Evolutionary conservation across 1,139 yeast species (phyloP).

Genomic region (Pneumocystis sp.): DNA sequence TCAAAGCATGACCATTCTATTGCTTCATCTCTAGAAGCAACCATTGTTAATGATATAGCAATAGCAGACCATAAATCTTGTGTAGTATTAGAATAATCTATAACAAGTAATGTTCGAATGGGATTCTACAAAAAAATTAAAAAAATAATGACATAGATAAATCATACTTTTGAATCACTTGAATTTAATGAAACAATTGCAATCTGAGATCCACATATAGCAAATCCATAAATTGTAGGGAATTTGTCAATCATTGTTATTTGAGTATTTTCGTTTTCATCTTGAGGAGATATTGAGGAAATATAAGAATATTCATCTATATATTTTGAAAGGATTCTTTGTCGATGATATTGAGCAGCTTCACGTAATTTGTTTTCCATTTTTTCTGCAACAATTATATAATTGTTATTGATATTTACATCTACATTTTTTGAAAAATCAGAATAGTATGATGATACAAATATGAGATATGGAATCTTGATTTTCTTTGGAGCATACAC

Average conservation of each 20-base stretch:
- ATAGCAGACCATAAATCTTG: constrained; percentile 9
- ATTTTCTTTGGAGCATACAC: background rate
- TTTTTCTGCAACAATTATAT: background rate
- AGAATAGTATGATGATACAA: background rate
- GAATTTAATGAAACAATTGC: constrained; percentile 7
- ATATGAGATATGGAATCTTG: background rate
- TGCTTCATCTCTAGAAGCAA: constrained; percentile 19
- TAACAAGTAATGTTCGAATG: constrained; percentile 4
- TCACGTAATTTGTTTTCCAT: background rate
- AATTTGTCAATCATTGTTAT: background rate
- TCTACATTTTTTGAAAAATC: background rate
- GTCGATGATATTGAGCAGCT: background rate
- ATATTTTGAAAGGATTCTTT: background rate
- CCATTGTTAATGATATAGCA: constrained; percentile 5
- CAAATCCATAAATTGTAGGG: constrained; percentile 7
- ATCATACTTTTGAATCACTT: background rate
- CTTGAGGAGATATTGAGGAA: background rate
- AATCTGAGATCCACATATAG: constrained; percentile 2
- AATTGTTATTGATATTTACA: background rate
- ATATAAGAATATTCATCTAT: background rate
- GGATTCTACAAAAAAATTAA: background rate
- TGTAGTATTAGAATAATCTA: constrained; percentile 3
- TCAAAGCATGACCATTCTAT: background rate
- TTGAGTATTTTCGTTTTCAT: background rate
- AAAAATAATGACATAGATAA: background rate